Conservation (phyloP, 1,284 basidiomycete genomes). For the Stereum hirsutum region DNA sequence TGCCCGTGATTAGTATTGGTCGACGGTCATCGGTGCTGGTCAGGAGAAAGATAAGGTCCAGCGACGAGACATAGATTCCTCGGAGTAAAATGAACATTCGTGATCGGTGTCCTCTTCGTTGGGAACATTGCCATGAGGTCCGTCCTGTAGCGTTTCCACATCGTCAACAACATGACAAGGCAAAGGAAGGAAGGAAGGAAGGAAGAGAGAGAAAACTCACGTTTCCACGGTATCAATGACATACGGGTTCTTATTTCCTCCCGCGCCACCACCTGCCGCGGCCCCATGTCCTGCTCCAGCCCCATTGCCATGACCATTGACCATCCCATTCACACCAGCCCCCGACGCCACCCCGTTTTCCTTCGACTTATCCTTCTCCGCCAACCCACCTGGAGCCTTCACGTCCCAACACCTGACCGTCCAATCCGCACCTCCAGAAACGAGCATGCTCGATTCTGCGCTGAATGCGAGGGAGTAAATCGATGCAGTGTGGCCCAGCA, state of each 20-base stretch:
- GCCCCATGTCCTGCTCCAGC: too few species aligned
- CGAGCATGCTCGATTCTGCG: slow-evolving; percentile 83
- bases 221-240: slow-evolving; percentile 49
- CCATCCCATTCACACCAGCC: slow-evolving; percentile 49
- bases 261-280: too few species aligned
- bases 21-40: too few species aligned
- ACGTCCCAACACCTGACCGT: slow-evolving; percentile 98
- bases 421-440: slow-evolving; percentile 88
- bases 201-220: slow-evolving; percentile 35
- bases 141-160: slow-evolving; percentile 36
- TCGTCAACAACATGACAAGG: slow-evolving; percentile 5
- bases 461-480: slow-evolving; percentile 91
- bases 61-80: slow-evolving; percentile 90
- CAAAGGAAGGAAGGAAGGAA: too few species aligned
- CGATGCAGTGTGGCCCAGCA: slow-evolving; percentile 88
- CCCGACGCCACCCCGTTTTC: too few species aligned
- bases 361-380: slow-evolving; percentile 40
- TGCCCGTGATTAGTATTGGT: too few species aligned
- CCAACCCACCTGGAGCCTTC: slow-evolving; percentile 65
- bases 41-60: slow-evolving; percentile 56
- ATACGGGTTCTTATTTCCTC: slow-evolving; percentile 16
- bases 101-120: slow-evolving; percentile 92
- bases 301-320: slow-evolving; percentile 22
- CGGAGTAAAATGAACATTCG: slow-evolving; percentile 89
- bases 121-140: slow-evolving; percentile 89